Conservation (phyloP, 73 alveolate species). For the Halteria grandinella region DNA sequence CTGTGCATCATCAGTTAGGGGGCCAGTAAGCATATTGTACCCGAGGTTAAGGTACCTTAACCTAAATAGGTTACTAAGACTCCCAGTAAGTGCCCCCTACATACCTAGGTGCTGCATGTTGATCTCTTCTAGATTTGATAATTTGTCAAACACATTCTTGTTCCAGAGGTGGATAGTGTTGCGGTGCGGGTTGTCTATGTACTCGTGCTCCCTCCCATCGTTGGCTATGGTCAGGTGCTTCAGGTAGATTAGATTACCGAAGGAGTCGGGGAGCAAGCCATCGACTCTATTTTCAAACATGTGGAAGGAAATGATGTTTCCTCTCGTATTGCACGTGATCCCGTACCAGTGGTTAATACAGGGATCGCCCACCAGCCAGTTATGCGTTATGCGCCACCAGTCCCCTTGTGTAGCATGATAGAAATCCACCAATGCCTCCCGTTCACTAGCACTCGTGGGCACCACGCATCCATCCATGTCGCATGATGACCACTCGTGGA, state of each 20-base stretch:
- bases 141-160: constrained; percentile 10
- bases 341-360: constrained; percentile 79
- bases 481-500: constrained; percentile 18
- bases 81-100: constrained; percentile 35
- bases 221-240: constrained; percentile 59
- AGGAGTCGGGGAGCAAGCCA: constrained; percentile 69
- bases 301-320: constrained; percentile 61
- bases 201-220: constrained; percentile 65
- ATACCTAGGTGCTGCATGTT: constrained; percentile 56
- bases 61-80: constrained; percentile 27
- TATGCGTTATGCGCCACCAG: constrained; percentile 59
- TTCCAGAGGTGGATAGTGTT: constrained; percentile 64
- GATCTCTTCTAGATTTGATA: constrained; percentile 53
- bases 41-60: constrained; percentile 61
- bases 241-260: constrained; percentile 49
- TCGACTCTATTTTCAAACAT: constrained; percentile 62
- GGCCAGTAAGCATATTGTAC: constrained; percentile 47
- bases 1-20: constrained; percentile 49
- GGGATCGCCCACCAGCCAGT: constrained; percentile 82
- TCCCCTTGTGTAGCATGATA: constrained; percentile 60
- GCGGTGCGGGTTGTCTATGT: constrained; percentile 36
- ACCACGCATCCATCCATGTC: constrained; percentile 29
- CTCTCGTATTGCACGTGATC: constrained; percentile 61
- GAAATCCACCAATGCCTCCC: constrained; percentile 60
- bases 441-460: constrained; percentile 5